A percentile compares a stretch with the other conserved stretches of the same genome.
These are phyloP conservation scores for Russula foetens DNA, from an alignment of 768 basidiomycete species.

Conservation along the genomic window DNA sequence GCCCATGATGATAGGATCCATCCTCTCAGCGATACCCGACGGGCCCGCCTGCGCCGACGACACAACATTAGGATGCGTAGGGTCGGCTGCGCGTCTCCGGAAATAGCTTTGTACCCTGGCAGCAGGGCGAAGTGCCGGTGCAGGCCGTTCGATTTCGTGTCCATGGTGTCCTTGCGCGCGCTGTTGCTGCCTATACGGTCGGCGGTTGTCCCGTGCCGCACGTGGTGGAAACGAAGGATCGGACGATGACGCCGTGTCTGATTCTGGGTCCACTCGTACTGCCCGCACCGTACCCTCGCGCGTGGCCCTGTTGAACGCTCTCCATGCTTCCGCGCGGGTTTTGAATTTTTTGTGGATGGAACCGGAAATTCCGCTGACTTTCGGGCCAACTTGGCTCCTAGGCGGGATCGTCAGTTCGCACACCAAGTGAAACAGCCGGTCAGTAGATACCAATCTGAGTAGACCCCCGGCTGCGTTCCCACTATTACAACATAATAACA, in stretches of 20 bases:
- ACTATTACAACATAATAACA: conserved; percentile 6
- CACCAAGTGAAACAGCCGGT: neutral
- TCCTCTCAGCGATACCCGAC: neutral
- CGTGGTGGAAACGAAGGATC: neutral
- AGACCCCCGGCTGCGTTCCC: conserved; percentile 7
- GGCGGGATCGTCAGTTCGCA: neutral
- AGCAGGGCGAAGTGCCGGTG: neutral
- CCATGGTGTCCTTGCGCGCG: neutral
- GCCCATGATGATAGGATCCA: neutral
- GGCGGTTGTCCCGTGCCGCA: neutral
- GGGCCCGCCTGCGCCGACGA: neutral
- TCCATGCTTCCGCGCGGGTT: neutral
- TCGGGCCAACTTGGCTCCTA: conserved; percentile 8
- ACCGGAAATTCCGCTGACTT: conserved; percentile 3
- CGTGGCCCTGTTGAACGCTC: neutral
- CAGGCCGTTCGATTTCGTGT: neutral
- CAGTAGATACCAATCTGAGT: conserved; percentile 10
- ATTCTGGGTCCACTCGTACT: neutral
- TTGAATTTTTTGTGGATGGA: conserved; percentile 7
- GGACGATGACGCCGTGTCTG: neutral
- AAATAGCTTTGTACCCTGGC: neutral
- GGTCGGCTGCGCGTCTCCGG: neutral
- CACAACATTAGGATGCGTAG: no score
- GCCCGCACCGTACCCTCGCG: neutral
- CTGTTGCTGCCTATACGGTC: neutral